Conservation (phyloP, 805 yeast species). For the Saccharomycopsis oosterbeekiorum region DNA sequence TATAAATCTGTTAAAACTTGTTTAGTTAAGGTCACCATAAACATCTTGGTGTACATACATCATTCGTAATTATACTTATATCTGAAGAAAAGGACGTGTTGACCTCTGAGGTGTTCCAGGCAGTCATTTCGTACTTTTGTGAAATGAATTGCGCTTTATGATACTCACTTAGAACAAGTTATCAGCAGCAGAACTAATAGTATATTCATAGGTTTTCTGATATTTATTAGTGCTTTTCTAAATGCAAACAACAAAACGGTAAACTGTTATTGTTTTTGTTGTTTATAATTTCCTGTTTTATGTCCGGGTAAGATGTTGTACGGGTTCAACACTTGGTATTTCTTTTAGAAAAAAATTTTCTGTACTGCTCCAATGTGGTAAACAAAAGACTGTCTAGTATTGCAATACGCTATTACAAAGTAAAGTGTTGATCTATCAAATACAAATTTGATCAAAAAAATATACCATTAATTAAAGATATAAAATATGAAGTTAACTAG, state of each 20-base stretch:
- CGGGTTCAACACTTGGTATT: not conserved
- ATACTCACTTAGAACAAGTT: not conserved
- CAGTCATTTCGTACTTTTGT: not conserved
- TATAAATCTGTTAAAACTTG: too few relatives aligned
- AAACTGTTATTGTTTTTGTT: too few relatives aligned
- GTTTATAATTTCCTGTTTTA: not conserved
- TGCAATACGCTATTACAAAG: too few relatives aligned
- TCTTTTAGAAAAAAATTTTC: not conserved
- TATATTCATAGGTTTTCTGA: too few relatives aligned
- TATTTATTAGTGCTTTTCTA: too few relatives aligned
- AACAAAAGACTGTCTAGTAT: not conserved
- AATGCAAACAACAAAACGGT: too few relatives aligned
- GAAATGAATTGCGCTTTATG: too few relatives aligned
- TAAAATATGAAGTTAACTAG: slow-evolving; percentile 22
- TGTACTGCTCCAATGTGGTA: not conserved
- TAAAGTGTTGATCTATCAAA: too few relatives aligned
- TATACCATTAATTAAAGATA: too few relatives aligned
- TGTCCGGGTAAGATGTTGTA: not conserved
- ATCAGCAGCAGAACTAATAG: not conserved
- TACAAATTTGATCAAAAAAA: too few relatives aligned
- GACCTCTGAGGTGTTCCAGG: not conserved
- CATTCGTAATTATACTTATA: not conserved
- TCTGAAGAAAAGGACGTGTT: not conserved
- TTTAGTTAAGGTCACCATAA: too few relatives aligned
- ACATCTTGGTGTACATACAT: not conserved